Conservation (phyloP, 352 stramenopile species). For the Nothophytophthora sp. region DNA sequence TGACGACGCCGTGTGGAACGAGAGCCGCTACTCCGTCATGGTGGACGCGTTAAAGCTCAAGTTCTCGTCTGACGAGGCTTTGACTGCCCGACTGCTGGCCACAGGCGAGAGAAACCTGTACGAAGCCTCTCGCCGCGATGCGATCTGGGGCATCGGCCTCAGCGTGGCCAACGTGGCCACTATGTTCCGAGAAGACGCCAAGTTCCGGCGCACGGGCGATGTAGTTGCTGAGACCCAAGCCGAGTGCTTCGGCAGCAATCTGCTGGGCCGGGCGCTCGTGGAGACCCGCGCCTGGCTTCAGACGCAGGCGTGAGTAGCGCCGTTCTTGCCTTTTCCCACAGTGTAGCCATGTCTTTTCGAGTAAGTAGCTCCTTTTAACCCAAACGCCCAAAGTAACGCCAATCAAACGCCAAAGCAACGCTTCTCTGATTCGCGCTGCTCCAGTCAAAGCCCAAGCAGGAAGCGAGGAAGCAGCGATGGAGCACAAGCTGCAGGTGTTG, state of each 20-base stretch:
- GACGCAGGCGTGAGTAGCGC: slow-evolving; percentile 16
- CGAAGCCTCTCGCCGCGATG: slow-evolving; percentile 47
- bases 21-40: slow-evolving; percentile 47
- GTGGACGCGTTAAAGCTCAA: slow-evolving; percentile 69
- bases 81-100: slow-evolving; percentile 36
- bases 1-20: slow-evolving; percentile 46
- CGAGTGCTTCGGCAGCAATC: slow-evolving; percentile 49
- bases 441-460: neutral
- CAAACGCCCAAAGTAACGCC: no score
- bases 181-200: slow-evolving; percentile 34
- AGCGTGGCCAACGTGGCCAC: slow-evolving; percentile 36
- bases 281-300: slow-evolving; percentile 45
- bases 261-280: slow-evolving; percentile 62
- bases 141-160: slow-evolving; percentile 68
- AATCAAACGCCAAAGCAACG: neutral
- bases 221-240: slow-evolving; percentile 27
- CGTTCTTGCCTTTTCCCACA: no score
- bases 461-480: slow-evolving; percentile 8
- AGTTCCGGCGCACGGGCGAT: slow-evolving; percentile 41
- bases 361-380: no score
- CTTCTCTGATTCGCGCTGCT: neutral
- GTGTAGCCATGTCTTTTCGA: no score
- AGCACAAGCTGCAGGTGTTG: slow-evolving; percentile 46
- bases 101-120: slow-evolving; percentile 53
- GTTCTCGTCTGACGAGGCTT: slow-evolving; percentile 36